Conservation (phyloP, 768 basidiomycete genomes). For the Leccinum barrowsii region DNA sequence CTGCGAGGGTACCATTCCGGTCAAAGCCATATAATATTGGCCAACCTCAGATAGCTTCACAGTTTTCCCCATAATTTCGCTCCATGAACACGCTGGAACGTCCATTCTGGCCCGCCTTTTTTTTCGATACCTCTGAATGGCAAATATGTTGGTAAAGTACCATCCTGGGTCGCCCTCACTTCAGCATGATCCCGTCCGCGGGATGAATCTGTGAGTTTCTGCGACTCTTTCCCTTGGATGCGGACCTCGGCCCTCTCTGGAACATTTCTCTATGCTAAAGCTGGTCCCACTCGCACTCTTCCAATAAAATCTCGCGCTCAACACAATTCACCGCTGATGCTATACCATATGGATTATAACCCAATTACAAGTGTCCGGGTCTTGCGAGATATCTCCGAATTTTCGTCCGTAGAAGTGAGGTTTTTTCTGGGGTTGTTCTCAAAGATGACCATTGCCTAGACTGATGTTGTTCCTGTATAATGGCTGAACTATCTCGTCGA, state of each 20-base stretch:
- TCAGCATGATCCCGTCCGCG: background rate
- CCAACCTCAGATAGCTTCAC: background rate
- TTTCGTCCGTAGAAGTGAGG: background rate
- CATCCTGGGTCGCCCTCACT: no score
- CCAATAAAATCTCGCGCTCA: background rate
- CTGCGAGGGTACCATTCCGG: background rate
- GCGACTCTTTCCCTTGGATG: background rate
- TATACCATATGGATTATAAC: background rate
- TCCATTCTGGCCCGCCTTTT: background rate
- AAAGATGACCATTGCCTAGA: background rate
- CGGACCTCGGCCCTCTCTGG: background rate
- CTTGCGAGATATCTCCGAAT: background rate
- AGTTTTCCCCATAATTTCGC: background rate
- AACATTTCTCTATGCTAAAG: background rate
- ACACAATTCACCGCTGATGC: background rate
- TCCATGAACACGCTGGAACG: background rate
- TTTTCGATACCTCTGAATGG: background rate
- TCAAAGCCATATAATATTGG: background rate
- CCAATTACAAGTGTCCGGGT: background rate
- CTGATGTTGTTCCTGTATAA: background rate
- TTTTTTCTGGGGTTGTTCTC: background rate
- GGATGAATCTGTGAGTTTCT: background rate
- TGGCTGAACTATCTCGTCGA: background rate
- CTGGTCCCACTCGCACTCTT: no score
- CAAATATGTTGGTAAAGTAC: no score